Conservation (phyloP, 176 grass and related monocot species). For the Carex pumila region DNA sequence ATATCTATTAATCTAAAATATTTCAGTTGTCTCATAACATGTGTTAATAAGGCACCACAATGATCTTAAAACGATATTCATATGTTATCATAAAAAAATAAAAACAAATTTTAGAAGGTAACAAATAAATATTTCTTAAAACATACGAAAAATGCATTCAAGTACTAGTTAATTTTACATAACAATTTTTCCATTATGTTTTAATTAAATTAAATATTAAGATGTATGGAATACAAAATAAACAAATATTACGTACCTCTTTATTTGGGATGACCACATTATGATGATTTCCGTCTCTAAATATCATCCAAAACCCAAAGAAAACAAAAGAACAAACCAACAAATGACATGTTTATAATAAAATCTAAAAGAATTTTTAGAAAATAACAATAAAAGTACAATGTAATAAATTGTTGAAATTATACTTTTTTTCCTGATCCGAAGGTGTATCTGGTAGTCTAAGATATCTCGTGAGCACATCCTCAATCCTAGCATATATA, state of each 20-base stretch:
- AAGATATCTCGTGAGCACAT: slow-evolving; percentile 52
- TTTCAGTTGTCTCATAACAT: no score
- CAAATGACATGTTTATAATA: background rate
- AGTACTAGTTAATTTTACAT: background rate
- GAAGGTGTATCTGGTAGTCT: slow-evolving; percentile 34
- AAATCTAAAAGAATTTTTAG: background rate
- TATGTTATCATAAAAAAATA: background rate
- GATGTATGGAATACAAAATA: background rate
- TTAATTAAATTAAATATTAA: background rate
- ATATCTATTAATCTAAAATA: background rate
- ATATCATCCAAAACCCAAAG: background rate
- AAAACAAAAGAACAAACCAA: background rate
- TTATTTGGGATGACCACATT: background rate
- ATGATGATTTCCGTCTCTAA: background rate
- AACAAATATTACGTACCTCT: background rate
- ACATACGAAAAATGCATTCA: background rate
- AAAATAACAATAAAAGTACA: background rate
- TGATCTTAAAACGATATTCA: background rate
- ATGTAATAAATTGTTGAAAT: background rate
- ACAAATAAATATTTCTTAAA: background rate
- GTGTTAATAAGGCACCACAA: no score
- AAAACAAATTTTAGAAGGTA: no score
- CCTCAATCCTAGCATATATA: slow-evolving; percentile 46
- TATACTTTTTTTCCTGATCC: slow-evolving; percentile 16
- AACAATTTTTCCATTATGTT: background rate